phyloP scores from a whole-genome alignment of 2,329 filamentous ascomycete species.

The Arthrobotrys pseudoclavata region DNA sequence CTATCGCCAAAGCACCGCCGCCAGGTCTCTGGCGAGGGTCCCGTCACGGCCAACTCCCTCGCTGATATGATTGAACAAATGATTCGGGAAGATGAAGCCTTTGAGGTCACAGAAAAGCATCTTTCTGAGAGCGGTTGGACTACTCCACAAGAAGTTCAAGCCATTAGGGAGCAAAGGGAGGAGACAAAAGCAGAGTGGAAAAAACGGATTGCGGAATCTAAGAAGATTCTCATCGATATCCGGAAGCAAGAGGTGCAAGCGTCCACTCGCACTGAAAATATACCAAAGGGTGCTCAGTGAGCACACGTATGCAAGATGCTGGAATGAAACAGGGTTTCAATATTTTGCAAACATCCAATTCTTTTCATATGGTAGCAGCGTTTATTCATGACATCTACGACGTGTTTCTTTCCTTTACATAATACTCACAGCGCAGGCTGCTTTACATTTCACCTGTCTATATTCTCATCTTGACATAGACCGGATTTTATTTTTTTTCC shows the following conservation, averaged over 20 bases:
- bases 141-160: constrained; percentile 63
- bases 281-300: constrained; percentile 36
- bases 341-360: constrained; percentile 11
- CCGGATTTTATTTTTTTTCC: constrained; percentile 17
- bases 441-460: constrained; percentile 52
- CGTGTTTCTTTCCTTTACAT: constrained; percentile 34
- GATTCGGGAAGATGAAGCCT: constrained; percentile 62
- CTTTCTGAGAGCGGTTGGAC: constrained; percentile 63
- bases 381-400: constrained; percentile 26
- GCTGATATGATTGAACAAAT: constrained; percentile 64
- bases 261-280: constrained; percentile 30
- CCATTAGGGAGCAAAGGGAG: constrained; percentile 61
- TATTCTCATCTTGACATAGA: constrained; percentile 42
- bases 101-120: constrained; percentile 61
- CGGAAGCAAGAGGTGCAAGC: constrained; percentile 58
- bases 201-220: constrained; percentile 62
- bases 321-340: constrained; percentile 33
- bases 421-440: constrained; percentile 52
- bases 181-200: constrained; percentile 62
- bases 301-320: constrained; percentile 30
- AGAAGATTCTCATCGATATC: constrained; percentile 62
- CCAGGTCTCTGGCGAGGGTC: constrained; percentile 54
- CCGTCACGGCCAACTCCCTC: constrained; percentile 62
- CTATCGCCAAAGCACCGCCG: constrained; percentile 56
- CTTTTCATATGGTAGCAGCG: constrained; percentile 19